Conservation (phyloP, 768 basidiomycete genomes). For the Pisolithus orientalis region DNA sequence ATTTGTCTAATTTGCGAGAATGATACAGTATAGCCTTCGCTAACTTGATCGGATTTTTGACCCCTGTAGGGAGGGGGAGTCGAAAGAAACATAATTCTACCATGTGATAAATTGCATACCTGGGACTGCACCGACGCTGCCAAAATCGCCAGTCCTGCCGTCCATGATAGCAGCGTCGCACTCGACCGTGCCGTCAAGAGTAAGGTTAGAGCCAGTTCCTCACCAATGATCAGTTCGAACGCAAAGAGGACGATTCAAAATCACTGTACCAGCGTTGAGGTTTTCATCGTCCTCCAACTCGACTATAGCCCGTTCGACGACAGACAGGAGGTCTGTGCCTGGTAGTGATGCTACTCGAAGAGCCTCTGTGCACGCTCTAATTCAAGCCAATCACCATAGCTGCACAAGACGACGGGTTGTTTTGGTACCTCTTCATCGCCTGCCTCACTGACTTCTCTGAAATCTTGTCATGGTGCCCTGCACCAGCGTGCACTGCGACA, state of each 20-base stretch:
- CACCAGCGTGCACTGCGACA: slow-evolving; percentile 73
- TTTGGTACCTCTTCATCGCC: slow-evolving; percentile 47
- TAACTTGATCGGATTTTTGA: slow-evolving; percentile 63
- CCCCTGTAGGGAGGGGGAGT: slow-evolving; percentile 32
- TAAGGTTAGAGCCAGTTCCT: slow-evolving; percentile 79
- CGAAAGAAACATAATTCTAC: background rate
- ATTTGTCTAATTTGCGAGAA: slow-evolving; percentile 37
- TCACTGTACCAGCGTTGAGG: slow-evolving; percentile 60
- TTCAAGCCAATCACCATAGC: slow-evolving; percentile 1
- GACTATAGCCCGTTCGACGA: slow-evolving; percentile 49
- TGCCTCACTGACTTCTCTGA: slow-evolving; percentile 49
- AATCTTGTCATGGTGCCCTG: slow-evolving; percentile 51
- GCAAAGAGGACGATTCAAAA: background rate
- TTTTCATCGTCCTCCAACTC: slow-evolving; percentile 59
- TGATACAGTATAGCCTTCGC: slow-evolving; percentile 55
- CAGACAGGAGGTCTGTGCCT: slow-evolving; percentile 30
- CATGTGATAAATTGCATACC: slow-evolving; percentile 33
- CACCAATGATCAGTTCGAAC: background rate
- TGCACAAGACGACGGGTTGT: background rate
- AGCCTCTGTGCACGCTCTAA: slow-evolving; percentile 49
- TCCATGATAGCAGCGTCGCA: slow-evolving; percentile 78
- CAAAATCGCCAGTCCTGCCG: slow-evolving; percentile 46
- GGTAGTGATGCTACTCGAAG: slow-evolving; percentile 17
- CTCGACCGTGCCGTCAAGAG: slow-evolving; percentile 67
- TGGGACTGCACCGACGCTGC: slow-evolving; percentile 67